Conservation (phyloP, 768 basidiomycete genomes). For the Mrakia blollopis region DNA sequence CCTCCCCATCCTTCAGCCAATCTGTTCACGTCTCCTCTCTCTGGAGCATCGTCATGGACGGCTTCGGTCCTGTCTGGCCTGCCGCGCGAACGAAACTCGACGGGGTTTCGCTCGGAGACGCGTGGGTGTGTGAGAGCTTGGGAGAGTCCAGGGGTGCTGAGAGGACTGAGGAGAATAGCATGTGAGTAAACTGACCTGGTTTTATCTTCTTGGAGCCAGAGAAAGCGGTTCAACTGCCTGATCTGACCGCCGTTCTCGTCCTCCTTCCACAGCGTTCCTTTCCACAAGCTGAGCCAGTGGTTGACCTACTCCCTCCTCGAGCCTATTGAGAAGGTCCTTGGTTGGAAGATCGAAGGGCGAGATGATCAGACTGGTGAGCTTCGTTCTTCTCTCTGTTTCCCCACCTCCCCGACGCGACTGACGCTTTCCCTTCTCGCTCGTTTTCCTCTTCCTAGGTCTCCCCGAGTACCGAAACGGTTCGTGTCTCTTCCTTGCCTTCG, state of each 20-base stretch:
- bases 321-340: slow-evolving; percentile 67
- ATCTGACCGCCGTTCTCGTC: background rate
- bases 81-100: slow-evolving; percentile 61
- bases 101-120: slow-evolving; percentile 76
- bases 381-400: background rate
- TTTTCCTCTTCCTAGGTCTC: slow-evolving; percentile 7
- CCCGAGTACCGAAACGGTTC: slow-evolving; percentile 75
- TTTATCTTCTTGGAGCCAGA: background rate
- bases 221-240: background rate
- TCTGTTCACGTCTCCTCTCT: slow-evolving; percentile 65
- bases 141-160: slow-evolving; percentile 41
- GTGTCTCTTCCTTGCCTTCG: slow-evolving; percentile 22
- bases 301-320: slow-evolving; percentile 83
- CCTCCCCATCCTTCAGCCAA: slow-evolving; percentile 42
- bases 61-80: slow-evolving; percentile 86
- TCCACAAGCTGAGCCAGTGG: slow-evolving; percentile 96
- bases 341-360: slow-evolving; percentile 74
- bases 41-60: slow-evolving; percentile 76
- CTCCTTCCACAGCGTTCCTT: slow-evolving; percentile 57
- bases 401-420: background rate
- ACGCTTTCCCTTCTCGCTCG: background rate
- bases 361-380: slow-evolving; percentile 50
- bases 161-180: slow-evolving; percentile 25
- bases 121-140: slow-evolving; percentile 74
- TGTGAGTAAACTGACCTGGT: background rate